phyloP scores from a whole-genome alignment of 108 stramenopile genomes.

The Seminavis robusta region DNA sequence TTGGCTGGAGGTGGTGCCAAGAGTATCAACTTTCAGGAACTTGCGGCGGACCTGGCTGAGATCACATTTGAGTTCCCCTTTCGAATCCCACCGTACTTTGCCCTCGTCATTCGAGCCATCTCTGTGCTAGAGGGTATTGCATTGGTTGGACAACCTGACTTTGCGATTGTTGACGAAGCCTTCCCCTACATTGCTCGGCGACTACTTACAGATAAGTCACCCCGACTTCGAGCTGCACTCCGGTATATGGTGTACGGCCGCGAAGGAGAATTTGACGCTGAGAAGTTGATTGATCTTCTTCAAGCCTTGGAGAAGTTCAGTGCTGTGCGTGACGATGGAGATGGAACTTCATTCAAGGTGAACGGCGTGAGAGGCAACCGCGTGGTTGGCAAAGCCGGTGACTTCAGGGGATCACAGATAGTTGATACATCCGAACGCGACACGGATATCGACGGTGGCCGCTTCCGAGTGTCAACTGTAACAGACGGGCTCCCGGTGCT shows the following conservation, averaged over 20 bases:
- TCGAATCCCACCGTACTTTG: slow-evolving; percentile 92
- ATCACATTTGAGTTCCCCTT: slow-evolving; percentile 92
- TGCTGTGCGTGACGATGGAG: slow-evolving; percentile 76
- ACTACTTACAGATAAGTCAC: slow-evolving; percentile 86
- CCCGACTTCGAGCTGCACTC: slow-evolving; percentile 77
- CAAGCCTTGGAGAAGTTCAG: slow-evolving; percentile 88
- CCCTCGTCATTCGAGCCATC: slow-evolving; percentile 90
- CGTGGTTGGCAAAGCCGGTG: slow-evolving; percentile 69
- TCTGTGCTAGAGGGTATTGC: slow-evolving; percentile 94
- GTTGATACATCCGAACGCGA: slow-evolving; percentile 55
- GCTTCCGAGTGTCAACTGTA: slow-evolving; percentile 35
- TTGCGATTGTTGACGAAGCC: slow-evolving; percentile 91
- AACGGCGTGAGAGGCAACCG: slow-evolving; percentile 76
- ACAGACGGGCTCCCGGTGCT: neutral
- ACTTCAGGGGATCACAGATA: slow-evolving; percentile 61
- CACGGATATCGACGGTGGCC: slow-evolving; percentile 45
- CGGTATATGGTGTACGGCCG: slow-evolving; percentile 94
- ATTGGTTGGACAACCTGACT: slow-evolving; percentile 90
- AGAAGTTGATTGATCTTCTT: slow-evolving; percentile 89
- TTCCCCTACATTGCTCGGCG: slow-evolving; percentile 92
- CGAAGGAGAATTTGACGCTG: slow-evolving; percentile 88
- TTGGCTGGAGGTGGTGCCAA: slow-evolving; percentile 95
- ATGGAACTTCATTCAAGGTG: slow-evolving; percentile 81
- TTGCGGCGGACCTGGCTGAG: slow-evolving; percentile 90
- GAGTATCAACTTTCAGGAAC: slow-evolving; percentile 92